Percentiles rank a stretch among this genome's conserved stretches.
Evolutionary conservation across 2,329 filamentous ascomycete genomes (phyloP).

Genomic region (Fusarium sp.): DNA sequence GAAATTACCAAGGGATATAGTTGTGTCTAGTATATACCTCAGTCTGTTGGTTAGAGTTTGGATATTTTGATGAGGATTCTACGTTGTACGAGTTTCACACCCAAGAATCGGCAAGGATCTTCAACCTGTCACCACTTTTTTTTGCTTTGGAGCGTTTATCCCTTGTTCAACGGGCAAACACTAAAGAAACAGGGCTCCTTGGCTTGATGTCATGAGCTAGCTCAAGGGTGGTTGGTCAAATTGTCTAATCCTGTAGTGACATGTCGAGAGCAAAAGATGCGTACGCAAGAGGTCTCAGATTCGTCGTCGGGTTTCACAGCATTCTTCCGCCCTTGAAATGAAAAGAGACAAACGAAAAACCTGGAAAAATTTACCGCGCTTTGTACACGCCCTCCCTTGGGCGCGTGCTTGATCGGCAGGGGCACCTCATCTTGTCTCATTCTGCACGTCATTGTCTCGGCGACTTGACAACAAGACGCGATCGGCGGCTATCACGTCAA

Average conservation of each 20-base stretch:
- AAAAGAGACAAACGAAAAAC: not conserved
- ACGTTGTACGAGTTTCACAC: not conserved
- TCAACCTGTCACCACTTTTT: not conserved
- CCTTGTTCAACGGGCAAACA: not conserved
- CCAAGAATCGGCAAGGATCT: not conserved
- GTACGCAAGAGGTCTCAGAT: conserved; percentile 28
- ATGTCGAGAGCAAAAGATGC: conserved; percentile 3
- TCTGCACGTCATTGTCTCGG: conserved; percentile 21
- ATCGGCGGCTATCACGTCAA: conserved; percentile 2
- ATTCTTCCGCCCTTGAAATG: not conserved
- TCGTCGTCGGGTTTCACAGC: conserved; percentile 26
- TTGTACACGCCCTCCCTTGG: not conserved
- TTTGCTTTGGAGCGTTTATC: not conserved
- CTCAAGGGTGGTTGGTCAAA: not conserved
- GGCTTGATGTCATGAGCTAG: not conserved
- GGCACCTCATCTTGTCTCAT: conserved; percentile 17
- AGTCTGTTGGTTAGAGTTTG: not conserved
- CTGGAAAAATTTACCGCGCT: not conserved
- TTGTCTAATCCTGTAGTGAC: not conserved
- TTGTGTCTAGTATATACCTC: not conserved
- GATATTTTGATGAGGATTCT: not conserved
- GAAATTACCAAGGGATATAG: conserved; percentile 1
- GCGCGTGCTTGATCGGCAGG: conserved; percentile 23
- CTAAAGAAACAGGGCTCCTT: not conserved
- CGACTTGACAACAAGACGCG: not conserved